Evolutionary conservation across 2,329 filamentous ascomycete species (phyloP).

Genomic region (Paecilomyces sp.): DNA sequence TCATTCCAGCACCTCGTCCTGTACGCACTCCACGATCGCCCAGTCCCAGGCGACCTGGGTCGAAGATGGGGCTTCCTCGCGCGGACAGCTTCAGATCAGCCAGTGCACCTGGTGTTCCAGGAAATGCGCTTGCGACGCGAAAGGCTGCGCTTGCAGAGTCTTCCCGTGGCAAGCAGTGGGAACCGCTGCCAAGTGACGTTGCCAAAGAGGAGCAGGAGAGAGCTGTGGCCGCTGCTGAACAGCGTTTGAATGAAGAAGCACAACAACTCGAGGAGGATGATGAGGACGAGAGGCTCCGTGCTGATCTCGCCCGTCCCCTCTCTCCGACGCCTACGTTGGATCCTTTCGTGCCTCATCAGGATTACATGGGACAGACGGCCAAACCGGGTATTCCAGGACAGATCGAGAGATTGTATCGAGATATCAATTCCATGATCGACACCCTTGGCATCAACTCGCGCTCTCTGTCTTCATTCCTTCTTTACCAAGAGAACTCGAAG

Average conservation of each 20-base stretch:
- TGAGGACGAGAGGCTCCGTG: slow-evolving; percentile 41
- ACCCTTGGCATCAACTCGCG: slow-evolving; percentile 82
- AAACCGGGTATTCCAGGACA: slow-evolving; percentile 44
- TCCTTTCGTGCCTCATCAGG: slow-evolving; percentile 43
- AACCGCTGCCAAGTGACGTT: slow-evolving; percentile 14
- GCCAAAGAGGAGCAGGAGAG: slow-evolving; percentile 20
- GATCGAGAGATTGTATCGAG: slow-evolving; percentile 43
- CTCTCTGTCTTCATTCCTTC: slow-evolving; percentile 51
- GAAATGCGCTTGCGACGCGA: slow-evolving; percentile 31
- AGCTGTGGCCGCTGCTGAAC: slow-evolving; percentile 22
- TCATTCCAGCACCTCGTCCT: slow-evolving; percentile 29
- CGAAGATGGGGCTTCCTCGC: slow-evolving; percentile 21
- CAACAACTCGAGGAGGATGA: slow-evolving; percentile 38
- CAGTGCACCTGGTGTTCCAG: slow-evolving; percentile 32
- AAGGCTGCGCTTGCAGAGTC: slow-evolving; percentile 31
- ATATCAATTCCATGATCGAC: slow-evolving; percentile 76
- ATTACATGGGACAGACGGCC: slow-evolving; percentile 35
- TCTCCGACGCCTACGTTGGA: slow-evolving; percentile 38
- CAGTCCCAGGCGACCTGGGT: slow-evolving; percentile 35
- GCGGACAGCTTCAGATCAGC: slow-evolving; percentile 27
- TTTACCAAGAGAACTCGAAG: slow-evolving; percentile 35
- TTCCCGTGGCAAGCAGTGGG: slow-evolving; percentile 20
- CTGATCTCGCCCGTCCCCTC: slow-evolving; percentile 37
- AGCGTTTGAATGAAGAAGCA: slow-evolving; percentile 24
- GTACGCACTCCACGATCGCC: slow-evolving; percentile 36